Percentiles rank a stretch among this genome's conserved stretches.
These are phyloP conservation scores for Xylaria sp. DNA, from an alignment of 2,329 filamentous ascomycete species.

Conservation along the genomic window DNA sequence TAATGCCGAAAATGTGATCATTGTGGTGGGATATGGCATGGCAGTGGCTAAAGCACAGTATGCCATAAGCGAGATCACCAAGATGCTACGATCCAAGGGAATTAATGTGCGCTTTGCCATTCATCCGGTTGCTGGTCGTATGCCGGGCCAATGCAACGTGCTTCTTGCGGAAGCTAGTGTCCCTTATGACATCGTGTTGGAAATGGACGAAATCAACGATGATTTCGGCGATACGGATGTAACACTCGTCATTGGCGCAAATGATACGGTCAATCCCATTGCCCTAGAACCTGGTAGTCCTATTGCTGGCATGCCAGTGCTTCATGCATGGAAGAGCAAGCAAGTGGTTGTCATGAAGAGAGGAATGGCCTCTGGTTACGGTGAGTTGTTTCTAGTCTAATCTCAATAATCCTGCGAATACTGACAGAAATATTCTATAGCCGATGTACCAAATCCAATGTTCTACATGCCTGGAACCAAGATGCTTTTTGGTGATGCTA, in stretches of 20 bases:
- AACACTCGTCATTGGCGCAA: conserved; percentile 88
- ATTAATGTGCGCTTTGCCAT: conserved; percentile 89
- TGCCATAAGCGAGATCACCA: conserved; percentile 84
- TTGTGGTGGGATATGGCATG: conserved; percentile 94
- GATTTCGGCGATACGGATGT: conserved; percentile 88
- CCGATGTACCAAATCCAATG: conserved; percentile 93
- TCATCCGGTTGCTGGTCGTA: conserved; percentile 88
- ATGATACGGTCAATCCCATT: conserved; percentile 92
- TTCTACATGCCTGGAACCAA: conserved; percentile 90
- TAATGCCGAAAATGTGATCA: conserved; percentile 85
- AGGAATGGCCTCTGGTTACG: conserved; percentile 87
- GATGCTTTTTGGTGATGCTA: conserved; percentile 94
- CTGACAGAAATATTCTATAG: conserved; percentile 53
- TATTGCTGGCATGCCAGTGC: conserved; percentile 91
- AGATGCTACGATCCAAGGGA: conserved; percentile 76
- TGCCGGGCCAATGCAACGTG: conserved; percentile 95
- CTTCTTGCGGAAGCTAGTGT: conserved; percentile 87
- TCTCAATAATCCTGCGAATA: neutral
- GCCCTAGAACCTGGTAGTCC: conserved; percentile 83
- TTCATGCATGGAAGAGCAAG: conserved; percentile 95
- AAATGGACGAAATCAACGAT: conserved; percentile 97
- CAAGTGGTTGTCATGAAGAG: conserved; percentile 94
- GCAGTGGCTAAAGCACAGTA: conserved; percentile 94
- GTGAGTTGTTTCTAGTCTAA: conserved; percentile 55
- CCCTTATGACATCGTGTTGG: conserved; percentile 89